Percentiles rank a stretch among this genome's conserved stretches.
Conservation (phyloP, 192 early-diverging fungal species). For the Coemansia sp. region DNA sequence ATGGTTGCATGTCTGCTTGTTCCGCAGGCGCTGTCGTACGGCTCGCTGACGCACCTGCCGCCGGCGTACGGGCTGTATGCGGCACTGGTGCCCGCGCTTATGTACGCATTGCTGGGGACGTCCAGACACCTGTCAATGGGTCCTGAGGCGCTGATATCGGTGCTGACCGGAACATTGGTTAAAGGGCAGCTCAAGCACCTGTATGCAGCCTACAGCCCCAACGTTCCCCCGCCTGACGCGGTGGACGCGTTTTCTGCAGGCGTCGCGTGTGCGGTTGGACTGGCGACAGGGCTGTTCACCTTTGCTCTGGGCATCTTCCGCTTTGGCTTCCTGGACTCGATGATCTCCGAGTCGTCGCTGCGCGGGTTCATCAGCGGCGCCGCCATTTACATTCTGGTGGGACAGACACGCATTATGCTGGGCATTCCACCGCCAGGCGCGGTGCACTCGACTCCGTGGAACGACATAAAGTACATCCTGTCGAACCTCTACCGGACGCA, state of each 20-base stretch:
- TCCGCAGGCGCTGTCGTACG: conserved; percentile 84
- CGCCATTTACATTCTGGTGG: conserved; percentile 87
- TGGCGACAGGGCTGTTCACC: conserved; percentile 93
- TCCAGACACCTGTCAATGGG: conserved; percentile 93
- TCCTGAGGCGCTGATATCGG: conserved; percentile 90
- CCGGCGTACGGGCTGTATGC: conserved; percentile 93
- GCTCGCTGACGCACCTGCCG: conserved; percentile 79
- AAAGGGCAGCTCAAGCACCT: conserved; percentile 61
- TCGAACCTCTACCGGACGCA: conserved; percentile 67
- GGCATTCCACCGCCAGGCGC: conserved; percentile 59
- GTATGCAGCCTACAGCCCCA: conserved; percentile 49
- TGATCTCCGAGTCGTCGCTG: conserved; percentile 89
- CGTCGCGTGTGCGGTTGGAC: conserved; percentile 68
- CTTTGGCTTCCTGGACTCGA: conserved; percentile 96
- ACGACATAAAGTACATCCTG: conserved; percentile 70
- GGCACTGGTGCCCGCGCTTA: conserved; percentile 75
- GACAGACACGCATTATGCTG: conserved; percentile 79
- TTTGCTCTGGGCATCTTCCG: conserved; percentile 93
- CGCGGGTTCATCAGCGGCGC: conserved; percentile 96
- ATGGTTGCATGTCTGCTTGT: conserved; percentile 78
- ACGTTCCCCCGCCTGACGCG: conserved; percentile 49
- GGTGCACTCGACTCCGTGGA: conserved; percentile 76
- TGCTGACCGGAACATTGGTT: conserved; percentile 73
- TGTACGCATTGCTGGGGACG: conserved; percentile 91
- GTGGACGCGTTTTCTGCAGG: conserved; percentile 53